These are phyloP conservation scores for Lanmaoa rubissima DNA, from an alignment of 768 basidiomycete genomes.

Conservation along the genomic window DNA sequence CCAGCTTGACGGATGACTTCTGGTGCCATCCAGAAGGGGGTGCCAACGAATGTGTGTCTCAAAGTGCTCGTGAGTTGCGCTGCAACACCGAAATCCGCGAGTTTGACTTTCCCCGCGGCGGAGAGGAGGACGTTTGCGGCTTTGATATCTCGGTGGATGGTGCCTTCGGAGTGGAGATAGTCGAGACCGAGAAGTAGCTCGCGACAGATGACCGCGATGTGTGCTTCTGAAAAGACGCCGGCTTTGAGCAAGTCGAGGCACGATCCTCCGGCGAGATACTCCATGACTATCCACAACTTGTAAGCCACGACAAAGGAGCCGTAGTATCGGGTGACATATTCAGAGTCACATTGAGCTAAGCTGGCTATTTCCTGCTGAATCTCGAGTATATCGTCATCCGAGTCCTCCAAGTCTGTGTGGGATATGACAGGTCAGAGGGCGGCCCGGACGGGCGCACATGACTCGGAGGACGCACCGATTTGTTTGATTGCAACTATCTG, in stretches of 20 bases:
- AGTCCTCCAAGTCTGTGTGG: constrained; percentile 85
- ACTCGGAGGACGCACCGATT: constrained; percentile 64
- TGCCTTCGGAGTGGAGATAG: constrained; percentile 93
- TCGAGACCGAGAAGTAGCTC: constrained; percentile 92
- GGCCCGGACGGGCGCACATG: constrained; percentile 7
- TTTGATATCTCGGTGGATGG: constrained; percentile 99
- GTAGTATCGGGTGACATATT: constrained; percentile 95
- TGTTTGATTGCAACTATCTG: constrained; percentile 98
- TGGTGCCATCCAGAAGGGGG: constrained; percentile 98
- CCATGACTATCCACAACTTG: constrained; percentile 99
- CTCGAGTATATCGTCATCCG: constrained; percentile 97
- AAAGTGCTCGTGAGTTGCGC: constrained; percentile 94
- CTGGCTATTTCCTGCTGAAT: constrained; percentile 99
- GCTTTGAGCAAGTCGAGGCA: constrained; percentile 95
- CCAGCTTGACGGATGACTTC: constrained; percentile 97
- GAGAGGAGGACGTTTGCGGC: constrained; percentile 94
- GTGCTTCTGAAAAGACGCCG: constrained; percentile 85
- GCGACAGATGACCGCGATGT: constrained; percentile 93
- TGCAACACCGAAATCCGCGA: constrained; percentile 98
- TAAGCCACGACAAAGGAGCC: constrained; percentile 96
- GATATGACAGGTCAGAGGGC: not conserved
- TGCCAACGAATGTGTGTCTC: constrained; percentile 96
- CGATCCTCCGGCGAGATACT: constrained; percentile 97
- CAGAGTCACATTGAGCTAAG: constrained; percentile 92
- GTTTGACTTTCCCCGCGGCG: constrained; percentile 89